These are phyloP conservation scores for Ascochyta fabae DNA, from an alignment of 2,329 filamentous ascomycete genomes.

Conservation along the genomic window DNA sequence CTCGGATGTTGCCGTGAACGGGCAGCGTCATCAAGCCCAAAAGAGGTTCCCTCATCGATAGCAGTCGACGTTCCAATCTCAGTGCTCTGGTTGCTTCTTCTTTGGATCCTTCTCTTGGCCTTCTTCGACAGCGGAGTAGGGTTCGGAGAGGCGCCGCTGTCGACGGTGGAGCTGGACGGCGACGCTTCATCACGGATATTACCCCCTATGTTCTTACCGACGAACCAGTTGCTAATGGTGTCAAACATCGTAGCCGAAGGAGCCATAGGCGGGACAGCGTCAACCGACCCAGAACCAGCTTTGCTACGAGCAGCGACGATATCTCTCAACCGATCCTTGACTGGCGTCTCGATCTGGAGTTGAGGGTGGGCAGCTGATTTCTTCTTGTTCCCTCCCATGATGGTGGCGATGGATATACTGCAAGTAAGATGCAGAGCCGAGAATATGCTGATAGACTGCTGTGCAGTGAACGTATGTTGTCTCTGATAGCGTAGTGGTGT, in stretches of 20 bases:
- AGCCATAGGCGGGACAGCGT: not conserved
- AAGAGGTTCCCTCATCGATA: not conserved
- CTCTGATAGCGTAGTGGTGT: slow-evolving; percentile 1
- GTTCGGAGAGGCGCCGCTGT: not conserved
- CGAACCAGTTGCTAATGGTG: not conserved
- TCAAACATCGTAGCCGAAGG: not conserved
- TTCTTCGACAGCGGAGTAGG: not conserved
- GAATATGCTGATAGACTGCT: slow-evolving; percentile 33
- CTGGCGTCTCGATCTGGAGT: not conserved
- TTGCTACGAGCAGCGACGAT: not conserved
- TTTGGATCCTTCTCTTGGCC: not conserved
- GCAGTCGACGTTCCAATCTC: not conserved
- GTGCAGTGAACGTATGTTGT: slow-evolving; percentile 20
- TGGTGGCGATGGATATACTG: slow-evolving; percentile 24
- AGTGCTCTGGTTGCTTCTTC: not conserved
- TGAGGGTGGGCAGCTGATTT: not conserved
- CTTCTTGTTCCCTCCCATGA: slow-evolving; percentile 28
- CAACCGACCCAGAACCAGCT: not conserved
- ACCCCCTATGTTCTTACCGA: not conserved
- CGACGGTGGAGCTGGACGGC: not conserved
- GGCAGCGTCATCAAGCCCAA: not conserved
- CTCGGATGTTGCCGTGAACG: not conserved
- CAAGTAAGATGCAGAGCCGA: slow-evolving; percentile 32
- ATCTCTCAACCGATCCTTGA: not conserved
- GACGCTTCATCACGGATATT: too few relatives aligned